These are phyloP conservation scores for Lipomyces sp. DNA, from an alignment of 805 yeast genomes.

Conservation along the genomic window DNA sequence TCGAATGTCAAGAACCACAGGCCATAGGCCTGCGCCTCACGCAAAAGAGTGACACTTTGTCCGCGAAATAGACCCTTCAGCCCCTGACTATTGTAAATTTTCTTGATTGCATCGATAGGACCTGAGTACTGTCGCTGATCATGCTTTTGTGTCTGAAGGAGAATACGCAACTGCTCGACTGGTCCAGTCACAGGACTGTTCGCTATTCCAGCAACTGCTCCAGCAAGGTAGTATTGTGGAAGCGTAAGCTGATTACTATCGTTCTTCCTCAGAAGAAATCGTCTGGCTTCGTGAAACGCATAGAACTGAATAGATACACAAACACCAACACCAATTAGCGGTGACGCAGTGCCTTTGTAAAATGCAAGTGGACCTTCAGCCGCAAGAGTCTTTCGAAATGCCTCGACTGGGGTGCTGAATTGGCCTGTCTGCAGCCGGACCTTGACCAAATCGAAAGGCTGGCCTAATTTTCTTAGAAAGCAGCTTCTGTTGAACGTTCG, in stretches of 20 bases:
- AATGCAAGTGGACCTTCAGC: slow-evolving; percentile 88
- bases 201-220: slow-evolving; percentile 90
- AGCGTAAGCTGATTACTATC: slow-evolving; percentile 52
- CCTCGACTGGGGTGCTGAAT: slow-evolving; percentile 70
- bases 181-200: slow-evolving; percentile 74
- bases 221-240: slow-evolving; percentile 79
- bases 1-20: slow-evolving; percentile 75
- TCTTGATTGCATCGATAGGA: slow-evolving; percentile 71
- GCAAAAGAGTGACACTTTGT: slow-evolving; percentile 73
- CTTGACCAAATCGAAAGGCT: slow-evolving; percentile 60
- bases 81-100: slow-evolving; percentile 62
- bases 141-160: slow-evolving; percentile 84
- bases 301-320: slow-evolving; percentile 86
- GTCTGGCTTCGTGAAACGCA: slow-evolving; percentile 91
- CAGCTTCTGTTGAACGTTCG: not conserved
- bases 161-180: slow-evolving; percentile 91
- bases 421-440: slow-evolving; percentile 87
- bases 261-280: slow-evolving; percentile 57
- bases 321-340: slow-evolving; percentile 68
- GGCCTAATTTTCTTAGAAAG: slow-evolving; percentile 21
- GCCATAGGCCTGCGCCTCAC: slow-evolving; percentile 84
- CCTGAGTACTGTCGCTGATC: slow-evolving; percentile 59
- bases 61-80: slow-evolving; percentile 75
- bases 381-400: slow-evolving; percentile 68
- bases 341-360: slow-evolving; percentile 93